Conservation (phyloP, 495 filamentous ascomycete genomes). For the Penicillium soppii region DNA sequence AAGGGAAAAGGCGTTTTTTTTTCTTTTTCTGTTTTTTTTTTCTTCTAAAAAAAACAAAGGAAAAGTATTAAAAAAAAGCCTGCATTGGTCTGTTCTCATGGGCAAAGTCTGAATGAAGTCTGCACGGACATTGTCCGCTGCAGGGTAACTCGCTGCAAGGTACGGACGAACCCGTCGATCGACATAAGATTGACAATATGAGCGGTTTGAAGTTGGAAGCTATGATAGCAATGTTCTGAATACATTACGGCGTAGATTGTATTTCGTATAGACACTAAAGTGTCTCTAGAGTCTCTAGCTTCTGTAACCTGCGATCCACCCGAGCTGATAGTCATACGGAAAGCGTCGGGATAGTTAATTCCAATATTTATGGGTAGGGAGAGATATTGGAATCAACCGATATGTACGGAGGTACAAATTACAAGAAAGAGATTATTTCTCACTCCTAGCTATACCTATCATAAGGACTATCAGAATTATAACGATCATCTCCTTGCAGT, state of each 20-base stretch:
- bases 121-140: conserved; percentile 25
- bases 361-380: too few relatives aligned
- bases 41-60: background rate
- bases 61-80: background rate
- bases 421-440: background rate
- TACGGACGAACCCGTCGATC: conserved; percentile 34
- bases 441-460: background rate
- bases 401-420: background rate
- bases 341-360: too few relatives aligned
- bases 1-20: background rate
- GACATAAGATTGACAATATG: conserved; percentile 3
- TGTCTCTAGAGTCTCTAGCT: conserved; percentile 1
- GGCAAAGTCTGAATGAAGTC: background rate
- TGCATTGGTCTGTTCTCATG: background rate
- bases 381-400: too few relatives aligned
- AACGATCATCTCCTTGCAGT: conserved; percentile 1
- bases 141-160: conserved; percentile 33
- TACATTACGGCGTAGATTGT: too few relatives aligned
- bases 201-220: background rate
- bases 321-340: background rate
- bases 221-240: background rate
- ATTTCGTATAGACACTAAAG: too few relatives aligned
- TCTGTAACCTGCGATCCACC: background rate
- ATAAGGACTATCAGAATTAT: background rate
- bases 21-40: too few relatives aligned